Evolutionary conservation across 305 asterid species (phyloP).

Genomic region (Fraxinus platypoda): DNA sequence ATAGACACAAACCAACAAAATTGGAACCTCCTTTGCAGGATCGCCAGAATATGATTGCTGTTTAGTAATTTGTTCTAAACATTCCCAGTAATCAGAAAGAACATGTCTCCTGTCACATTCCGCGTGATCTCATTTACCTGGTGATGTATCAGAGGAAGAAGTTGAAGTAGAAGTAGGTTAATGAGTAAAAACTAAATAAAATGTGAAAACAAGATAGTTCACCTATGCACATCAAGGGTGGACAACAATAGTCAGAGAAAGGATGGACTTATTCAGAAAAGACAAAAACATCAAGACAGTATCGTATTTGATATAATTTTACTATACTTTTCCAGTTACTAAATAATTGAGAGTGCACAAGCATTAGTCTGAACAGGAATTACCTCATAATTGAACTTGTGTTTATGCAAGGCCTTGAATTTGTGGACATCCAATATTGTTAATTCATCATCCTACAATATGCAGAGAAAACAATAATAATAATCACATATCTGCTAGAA

Average conservation of each 20-base stretch:
- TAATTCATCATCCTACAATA: conserved; percentile 81
- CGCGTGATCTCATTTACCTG: conserved; percentile 98
- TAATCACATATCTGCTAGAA: conserved; percentile 6
- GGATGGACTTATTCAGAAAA: neutral
- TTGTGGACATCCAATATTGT: conserved; percentile 96
- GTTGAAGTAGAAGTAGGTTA: neutral
- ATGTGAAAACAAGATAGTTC: neutral
- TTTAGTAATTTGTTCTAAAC: conserved; percentile 48
- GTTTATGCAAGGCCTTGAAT: conserved; percentile 86
- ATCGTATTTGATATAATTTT: neutral
- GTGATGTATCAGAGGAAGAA: conserved; percentile 21
- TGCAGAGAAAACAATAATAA: conserved; percentile 15
- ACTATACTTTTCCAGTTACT: conserved; percentile 1
- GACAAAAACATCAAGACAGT: neutral
- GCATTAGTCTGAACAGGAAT: conserved; percentile 20
- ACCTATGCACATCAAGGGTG: conserved; percentile 12
- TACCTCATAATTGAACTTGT: conserved; percentile 98
- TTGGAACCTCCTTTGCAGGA: conserved; percentile 14
- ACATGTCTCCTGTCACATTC: conserved; percentile 80
- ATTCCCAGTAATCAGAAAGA: conserved; percentile 92
- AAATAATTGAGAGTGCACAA: conserved; percentile 12
- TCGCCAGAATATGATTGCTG: neutral
- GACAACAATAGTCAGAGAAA: neutral
- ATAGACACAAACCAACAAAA: conserved; percentile 14
- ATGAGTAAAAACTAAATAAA: conserved; percentile 5